Conservation (phyloP, 108 stramenopile species). For the Pinguiococcus pyrenoidosus region DNA sequence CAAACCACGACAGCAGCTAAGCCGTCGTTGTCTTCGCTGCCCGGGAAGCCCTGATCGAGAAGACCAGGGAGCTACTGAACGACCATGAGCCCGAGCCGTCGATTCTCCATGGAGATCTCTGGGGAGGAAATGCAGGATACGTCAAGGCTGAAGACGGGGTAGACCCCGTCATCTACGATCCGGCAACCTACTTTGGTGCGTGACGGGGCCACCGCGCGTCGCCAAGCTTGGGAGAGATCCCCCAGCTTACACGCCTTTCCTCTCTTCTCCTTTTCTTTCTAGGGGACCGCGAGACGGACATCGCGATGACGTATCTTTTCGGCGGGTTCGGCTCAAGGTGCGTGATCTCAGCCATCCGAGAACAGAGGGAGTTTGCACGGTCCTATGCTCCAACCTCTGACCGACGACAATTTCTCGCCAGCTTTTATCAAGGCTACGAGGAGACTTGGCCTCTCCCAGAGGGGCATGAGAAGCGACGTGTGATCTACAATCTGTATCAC, state of each 20-base stretch:
- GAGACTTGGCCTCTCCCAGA: conserved; percentile 49
- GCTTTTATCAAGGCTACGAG: conserved; percentile 58
- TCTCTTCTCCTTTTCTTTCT: no score
- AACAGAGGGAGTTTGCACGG: no score
- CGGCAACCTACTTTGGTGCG: conserved; percentile 64
- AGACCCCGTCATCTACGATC: conserved; percentile 59
- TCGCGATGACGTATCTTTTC: conserved; percentile 57
- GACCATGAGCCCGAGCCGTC: conserved; percentile 43
- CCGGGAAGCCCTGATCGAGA: no score
- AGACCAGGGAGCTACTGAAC: conserved; percentile 45
- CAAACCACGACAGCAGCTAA: no score
- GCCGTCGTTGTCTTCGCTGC: no score
- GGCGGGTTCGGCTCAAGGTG: conserved; percentile 41
- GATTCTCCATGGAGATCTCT: conserved; percentile 60
- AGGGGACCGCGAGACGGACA: conserved; percentile 65
- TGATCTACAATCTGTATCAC: conserved; percentile 58
- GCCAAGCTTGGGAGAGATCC: no score
- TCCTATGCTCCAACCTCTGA: no score
- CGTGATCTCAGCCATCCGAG: no score
- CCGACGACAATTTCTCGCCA: conserved; percentile 36
- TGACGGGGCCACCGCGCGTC: no score
- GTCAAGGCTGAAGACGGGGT: conserved; percentile 25
- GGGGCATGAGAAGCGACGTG: conserved; percentile 30
- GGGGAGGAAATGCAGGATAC: conserved; percentile 63
- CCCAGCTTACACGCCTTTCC: no score